Evolutionary conservation across 2,329 filamentous ascomycete genomes (phyloP).

Genomic region (Trichoderma guizhouense): DNA sequence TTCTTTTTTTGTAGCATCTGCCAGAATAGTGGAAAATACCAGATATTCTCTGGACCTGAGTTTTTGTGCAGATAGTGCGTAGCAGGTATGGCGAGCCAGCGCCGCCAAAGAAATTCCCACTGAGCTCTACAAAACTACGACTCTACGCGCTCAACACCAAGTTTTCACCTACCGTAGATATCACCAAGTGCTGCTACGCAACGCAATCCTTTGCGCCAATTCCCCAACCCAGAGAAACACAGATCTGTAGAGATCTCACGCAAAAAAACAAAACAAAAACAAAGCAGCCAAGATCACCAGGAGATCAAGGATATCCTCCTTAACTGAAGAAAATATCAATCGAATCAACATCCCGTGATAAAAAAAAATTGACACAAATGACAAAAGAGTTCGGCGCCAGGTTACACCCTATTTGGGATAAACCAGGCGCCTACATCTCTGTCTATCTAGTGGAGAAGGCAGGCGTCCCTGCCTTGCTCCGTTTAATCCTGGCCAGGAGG

Average conservation of each 20-base stretch:
- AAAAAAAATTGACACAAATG: neutral
- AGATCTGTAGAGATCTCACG: neutral
- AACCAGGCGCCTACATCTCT: constrained; percentile 28
- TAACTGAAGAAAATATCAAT: neutral
- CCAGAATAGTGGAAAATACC: too few species aligned
- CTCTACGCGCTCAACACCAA: neutral
- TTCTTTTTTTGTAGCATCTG: neutral
- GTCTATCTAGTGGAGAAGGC: neutral
- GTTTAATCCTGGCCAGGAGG: neutral
- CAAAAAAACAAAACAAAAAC: neutral
- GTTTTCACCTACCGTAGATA: neutral
- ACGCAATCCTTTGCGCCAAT: neutral
- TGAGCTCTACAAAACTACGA: neutral
- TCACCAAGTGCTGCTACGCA: neutral
- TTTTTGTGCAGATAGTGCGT: neutral
- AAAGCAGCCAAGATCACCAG: neutral
- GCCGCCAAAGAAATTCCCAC: neutral
- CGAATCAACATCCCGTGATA: neutral
- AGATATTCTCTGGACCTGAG: neutral
- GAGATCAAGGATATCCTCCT: neutral
- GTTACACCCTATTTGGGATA: neutral
- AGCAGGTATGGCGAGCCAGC: neutral
- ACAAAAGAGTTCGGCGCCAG: constrained; percentile 31
- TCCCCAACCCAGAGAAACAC: neutral
- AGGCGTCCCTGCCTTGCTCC: neutral